Percentiles rank a stretch among this genome's conserved stretches.
phyloP scores from a whole-genome alignment of 208 protist genomes.

The Leishmania amazonensis region DNA sequence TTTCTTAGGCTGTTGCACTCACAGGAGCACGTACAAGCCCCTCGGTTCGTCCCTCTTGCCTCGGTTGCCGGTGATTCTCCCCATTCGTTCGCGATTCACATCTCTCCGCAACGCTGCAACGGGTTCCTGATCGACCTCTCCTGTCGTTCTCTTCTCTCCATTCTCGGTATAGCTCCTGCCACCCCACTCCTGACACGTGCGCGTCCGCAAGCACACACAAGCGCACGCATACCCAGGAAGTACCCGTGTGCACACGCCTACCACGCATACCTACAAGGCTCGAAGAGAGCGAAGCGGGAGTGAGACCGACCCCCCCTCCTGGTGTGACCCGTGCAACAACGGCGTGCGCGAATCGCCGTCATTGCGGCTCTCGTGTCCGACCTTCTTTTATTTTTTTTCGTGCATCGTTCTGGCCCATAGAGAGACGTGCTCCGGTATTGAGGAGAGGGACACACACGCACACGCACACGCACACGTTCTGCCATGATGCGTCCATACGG shows the following conservation, averaged over 20 bases:
- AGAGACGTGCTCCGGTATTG: not conserved
- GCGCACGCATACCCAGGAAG: not conserved
- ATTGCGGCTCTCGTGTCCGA: no score
- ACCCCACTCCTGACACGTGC: not conserved
- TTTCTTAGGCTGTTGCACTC: not conserved
- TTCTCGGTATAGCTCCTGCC: not conserved
- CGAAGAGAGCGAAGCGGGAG: not conserved
- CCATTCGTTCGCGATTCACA: not conserved
- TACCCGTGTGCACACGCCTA: not conserved
- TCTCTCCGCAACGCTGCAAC: not conserved
- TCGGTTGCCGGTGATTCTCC: not conserved
- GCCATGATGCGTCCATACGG: constrained; percentile 11
- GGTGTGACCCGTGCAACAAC: not conserved
- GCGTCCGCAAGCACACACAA: not conserved
- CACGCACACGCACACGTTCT: not conserved
- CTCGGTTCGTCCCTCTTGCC: not conserved
- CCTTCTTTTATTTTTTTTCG: not conserved
- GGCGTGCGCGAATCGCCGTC: not conserved
- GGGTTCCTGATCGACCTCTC: not conserved
- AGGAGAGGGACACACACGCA: not conserved
- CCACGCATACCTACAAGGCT: not conserved
- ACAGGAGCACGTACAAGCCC: not conserved
- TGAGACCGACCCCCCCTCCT: not conserved
- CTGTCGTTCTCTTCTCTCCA: no score
- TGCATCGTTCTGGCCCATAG: not conserved